Evolutionary conservation across 1,284 basidiomycete species (phyloP).

Genomic region (Boletellus dicymbophilus): DNA sequence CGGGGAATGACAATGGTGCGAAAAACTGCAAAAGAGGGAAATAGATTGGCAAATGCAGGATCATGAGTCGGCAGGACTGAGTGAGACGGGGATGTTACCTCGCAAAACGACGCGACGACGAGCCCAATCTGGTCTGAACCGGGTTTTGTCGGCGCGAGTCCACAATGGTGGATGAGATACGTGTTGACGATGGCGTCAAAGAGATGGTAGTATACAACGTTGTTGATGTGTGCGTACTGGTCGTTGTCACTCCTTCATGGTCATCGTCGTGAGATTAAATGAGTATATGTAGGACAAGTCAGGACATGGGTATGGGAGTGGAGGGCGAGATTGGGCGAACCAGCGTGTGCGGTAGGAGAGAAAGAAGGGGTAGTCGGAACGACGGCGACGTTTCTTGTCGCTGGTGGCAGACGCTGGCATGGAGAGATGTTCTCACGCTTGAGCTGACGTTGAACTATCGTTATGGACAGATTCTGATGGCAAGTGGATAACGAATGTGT

Average conservation of each 20-base stretch:
- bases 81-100: constrained; percentile 35
- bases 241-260: constrained; percentile 74
- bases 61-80: neutral
- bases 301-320: neutral
- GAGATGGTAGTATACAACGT: constrained; percentile 76
- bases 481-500: no score
- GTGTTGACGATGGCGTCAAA: constrained; percentile 79
- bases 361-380: constrained; percentile 58
- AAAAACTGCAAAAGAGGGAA: constrained; percentile 47
- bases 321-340: constrained; percentile 37
- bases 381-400: constrained; percentile 37
- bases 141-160: constrained; percentile 42
- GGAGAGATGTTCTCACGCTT: no score
- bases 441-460: no score
- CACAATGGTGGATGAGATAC: constrained; percentile 64
- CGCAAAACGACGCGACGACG: constrained; percentile 70
- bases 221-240: constrained; percentile 79
- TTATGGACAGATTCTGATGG: no score
- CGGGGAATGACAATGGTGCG: constrained; percentile 66
- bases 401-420: no score
- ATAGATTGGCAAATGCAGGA: no score
- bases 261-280: no score
- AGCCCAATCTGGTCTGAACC: constrained; percentile 52
- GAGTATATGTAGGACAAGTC: no score
- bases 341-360: constrained; percentile 69